phyloP scores from a whole-genome alignment of 441 rosid genomes.

The Euphorbia schlechtendalii region DNA sequence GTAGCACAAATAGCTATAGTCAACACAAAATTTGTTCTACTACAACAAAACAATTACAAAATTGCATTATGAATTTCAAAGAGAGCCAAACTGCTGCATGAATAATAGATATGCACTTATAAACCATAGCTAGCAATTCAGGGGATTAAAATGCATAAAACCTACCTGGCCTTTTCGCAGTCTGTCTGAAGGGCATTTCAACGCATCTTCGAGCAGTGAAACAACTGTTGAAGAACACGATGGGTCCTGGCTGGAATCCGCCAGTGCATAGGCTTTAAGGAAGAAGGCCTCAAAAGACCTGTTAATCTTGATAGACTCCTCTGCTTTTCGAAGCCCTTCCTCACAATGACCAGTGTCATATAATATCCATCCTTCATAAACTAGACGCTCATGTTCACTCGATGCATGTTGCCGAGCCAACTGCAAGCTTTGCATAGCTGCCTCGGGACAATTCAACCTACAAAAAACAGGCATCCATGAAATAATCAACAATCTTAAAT shows the following conservation, averaged over 20 bases:
- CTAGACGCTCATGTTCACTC: slow-evolving; percentile 78
- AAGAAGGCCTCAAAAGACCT: slow-evolving; percentile 96
- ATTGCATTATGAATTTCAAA: background rate
- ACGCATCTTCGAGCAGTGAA: slow-evolving; percentile 84
- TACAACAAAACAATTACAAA: background rate
- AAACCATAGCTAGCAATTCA: background rate
- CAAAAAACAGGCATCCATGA: slow-evolving; percentile 8
- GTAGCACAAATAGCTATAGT: background rate
- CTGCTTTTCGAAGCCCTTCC: slow-evolving; percentile 87
- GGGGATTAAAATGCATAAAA: background rate
- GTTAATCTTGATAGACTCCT: slow-evolving; percentile 67
- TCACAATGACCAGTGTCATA: slow-evolving; percentile 94
- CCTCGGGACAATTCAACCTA: slow-evolving; percentile 93
- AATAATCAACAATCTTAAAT: background rate
- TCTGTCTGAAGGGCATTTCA: slow-evolving; percentile 93
- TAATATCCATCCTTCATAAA: slow-evolving; percentile 97
- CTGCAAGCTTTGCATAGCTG: slow-evolving; percentile 94
- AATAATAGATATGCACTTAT: background rate
- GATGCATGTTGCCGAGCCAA: slow-evolving; percentile 86
- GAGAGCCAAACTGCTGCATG: background rate
- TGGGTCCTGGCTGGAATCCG: slow-evolving; percentile 84
- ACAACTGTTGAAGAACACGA: slow-evolving; percentile 76
- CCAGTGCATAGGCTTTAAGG: slow-evolving; percentile 96
- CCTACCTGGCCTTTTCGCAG: slow-evolving; percentile 95
- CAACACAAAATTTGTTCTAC: background rate